A percentile compares a stretch with the other conserved stretches of the same genome.
Conservation (phyloP, 139 green algal genomes). For the Volvox reticuliferus region DNA sequence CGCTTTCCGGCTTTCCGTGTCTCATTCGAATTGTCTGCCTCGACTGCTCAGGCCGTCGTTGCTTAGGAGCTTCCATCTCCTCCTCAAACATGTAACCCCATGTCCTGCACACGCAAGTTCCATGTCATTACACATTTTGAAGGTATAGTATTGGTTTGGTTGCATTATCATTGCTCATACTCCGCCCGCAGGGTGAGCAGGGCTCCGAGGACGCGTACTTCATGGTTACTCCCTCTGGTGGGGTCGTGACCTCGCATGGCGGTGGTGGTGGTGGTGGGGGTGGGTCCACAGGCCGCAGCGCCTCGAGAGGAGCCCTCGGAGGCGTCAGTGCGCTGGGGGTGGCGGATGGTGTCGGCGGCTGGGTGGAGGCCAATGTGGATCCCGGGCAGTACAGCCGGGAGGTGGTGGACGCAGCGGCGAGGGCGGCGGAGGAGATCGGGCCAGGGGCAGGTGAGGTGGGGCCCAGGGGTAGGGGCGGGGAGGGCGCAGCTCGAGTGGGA, state of each 20-base stretch:
- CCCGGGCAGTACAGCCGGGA: slow-evolving; percentile 75
- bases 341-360: slow-evolving; percentile 92
- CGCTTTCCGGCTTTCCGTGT: too few species aligned
- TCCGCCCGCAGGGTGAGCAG: neutral
- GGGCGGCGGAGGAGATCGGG: slow-evolving; percentile 3
- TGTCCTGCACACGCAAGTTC: too few species aligned
- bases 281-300: neutral
- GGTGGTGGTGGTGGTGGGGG: neutral
- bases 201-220: slow-evolving; percentile 40
- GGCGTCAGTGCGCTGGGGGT: slow-evolving; percentile 74
- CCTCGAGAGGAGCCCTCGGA: neutral
- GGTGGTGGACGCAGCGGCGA: slow-evolving; percentile 62
- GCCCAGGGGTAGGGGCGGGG: neutral
- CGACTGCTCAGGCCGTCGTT: too few species aligned
- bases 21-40: too few species aligned
- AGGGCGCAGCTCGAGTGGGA: too few species aligned
- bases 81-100: too few species aligned
- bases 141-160: too few species aligned
- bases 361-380: slow-evolving; percentile 83
- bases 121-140: too few species aligned
- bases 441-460: neutral
- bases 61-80: too few species aligned
- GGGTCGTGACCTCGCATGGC: neutral
- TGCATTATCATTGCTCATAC: too few species aligned
- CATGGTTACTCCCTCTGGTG: neutral